Evolutionary conservation across 495 filamentous ascomycete genomes (phyloP).

Genomic region (Neurospora sp.): DNA sequence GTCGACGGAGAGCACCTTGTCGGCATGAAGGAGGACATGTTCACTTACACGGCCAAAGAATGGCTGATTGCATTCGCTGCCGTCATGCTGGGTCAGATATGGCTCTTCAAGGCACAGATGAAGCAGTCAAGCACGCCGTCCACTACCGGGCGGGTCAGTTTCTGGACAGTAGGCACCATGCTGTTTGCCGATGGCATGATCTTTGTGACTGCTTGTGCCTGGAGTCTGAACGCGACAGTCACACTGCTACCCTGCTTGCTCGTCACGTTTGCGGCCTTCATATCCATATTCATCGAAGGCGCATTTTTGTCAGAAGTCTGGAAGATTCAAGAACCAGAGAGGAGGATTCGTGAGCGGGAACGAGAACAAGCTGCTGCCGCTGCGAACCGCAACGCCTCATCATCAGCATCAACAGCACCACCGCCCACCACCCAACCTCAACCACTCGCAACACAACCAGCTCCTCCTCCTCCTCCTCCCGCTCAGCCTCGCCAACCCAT

Average conservation of each 20-base stretch:
- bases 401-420: conserved; percentile 7
- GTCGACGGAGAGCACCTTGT: conserved; percentile 56
- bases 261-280: conserved; percentile 63
- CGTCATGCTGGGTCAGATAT: conserved; percentile 58
- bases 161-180: conserved; percentile 77
- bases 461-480: conserved; percentile 50
- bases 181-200: conserved; percentile 71
- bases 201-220: conserved; percentile 49
- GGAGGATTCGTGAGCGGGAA: conserved; percentile 47
- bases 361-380: conserved; percentile 26
- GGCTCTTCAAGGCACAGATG: conserved; percentile 71
- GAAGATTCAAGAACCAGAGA: conserved; percentile 75
- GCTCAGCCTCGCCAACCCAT: conserved; percentile 46
- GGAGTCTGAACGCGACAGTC: conserved; percentile 52
- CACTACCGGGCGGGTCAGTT: conserved; percentile 81
- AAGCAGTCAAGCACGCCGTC: conserved; percentile 92
- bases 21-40: conserved; percentile 71
- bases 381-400: conserved; percentile 18
- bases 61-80: conserved; percentile 58
- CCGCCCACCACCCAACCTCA: conserved; percentile 12
- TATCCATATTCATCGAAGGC: conserved; percentile 53
- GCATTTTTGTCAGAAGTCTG: conserved; percentile 84
- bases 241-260: conserved; percentile 62
- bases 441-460: conserved; percentile 22
- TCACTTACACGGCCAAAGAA: conserved; percentile 52